Percentiles rank a stretch among this genome's conserved stretches.
These are phyloP conservation scores for Daedaleopsis sinensis DNA, from an alignment of 768 basidiomycete genomes.

Conservation along the genomic window DNA sequence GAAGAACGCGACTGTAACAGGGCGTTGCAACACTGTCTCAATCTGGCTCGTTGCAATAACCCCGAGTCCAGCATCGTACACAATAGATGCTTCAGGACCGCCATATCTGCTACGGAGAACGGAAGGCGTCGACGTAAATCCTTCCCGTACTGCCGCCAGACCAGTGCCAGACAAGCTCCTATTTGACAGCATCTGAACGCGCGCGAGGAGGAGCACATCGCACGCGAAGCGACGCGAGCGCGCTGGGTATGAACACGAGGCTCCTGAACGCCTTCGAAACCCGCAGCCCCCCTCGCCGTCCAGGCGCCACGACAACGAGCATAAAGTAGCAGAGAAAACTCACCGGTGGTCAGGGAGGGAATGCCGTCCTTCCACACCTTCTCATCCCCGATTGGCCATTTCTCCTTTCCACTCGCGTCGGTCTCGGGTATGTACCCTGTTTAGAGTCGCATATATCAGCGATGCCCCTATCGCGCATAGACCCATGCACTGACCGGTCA, in stretches of 20 bases:
- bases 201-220: not conserved
- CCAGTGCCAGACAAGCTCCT: too few species aligned
- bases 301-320: too few species aligned
- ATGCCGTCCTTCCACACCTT: constrained; percentile 68
- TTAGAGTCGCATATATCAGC: not conserved
- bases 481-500: constrained; percentile 31
- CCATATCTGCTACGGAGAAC: too few species aligned
- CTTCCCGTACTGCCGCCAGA: too few species aligned
- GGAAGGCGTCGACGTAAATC: too few species aligned
- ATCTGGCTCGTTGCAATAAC: too few species aligned
- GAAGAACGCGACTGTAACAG: constrained; percentile 11
- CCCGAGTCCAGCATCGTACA: too few species aligned
- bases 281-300: too few species aligned
- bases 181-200: too few species aligned
- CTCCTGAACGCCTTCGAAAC: constrained; percentile 13
- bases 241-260: constrained; percentile 6
- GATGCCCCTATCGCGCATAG: not conserved
- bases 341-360: constrained; percentile 61
- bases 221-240: not conserved
- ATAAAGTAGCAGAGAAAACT: constrained; percentile 8
- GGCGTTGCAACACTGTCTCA: not conserved
- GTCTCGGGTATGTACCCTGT: constrained; percentile 82
- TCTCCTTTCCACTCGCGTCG: constrained; percentile 76
- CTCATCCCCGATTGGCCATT: constrained; percentile 85
- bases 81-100: too few species aligned